Evolutionary conservation across 2,329 filamentous ascomycete genomes (phyloP), one percentile per base, ranked within the genome.

Genomic region (Aphanoascus verrucosus): DNA sequence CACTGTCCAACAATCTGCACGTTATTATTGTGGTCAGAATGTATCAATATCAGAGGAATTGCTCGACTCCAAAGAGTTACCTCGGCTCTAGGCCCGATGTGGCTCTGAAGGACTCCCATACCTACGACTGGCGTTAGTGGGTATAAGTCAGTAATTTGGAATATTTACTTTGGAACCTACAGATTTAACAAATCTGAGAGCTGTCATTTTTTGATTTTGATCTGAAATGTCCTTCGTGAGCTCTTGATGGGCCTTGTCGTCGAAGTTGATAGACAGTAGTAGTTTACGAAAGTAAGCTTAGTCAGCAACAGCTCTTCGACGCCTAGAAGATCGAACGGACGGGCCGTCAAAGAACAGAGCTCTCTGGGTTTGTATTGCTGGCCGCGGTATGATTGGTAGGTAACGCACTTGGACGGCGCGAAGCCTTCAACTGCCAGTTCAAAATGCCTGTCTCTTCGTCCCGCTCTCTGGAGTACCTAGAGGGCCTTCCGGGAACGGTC

Each of bases 51-150:
- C 5, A 43, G 9, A 14, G 40, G 40, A 15, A 31, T 31, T 56
- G 43, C 14, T 17, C 11, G 17, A 35, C 8, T 34, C 8, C 5
- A 42, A 32, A 5, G 34, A n/a, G 35, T 19, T 74, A 94, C 90
- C 86, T 86, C 67, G 88, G 88, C 69, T 96, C 91, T 17, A 97
- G 73, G 5, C 90, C 90, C 4, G 89, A 95, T 59, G 88, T 86
- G 60, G 80, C 79, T 73, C 86, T 81, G 69, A 96, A 96, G 1
- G 87, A 90, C 67, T 86, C 85, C 75, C 88, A 79, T 45, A 94
- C 88, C 88, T 93, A 55, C 11, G 55, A 38, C 47, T 51, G 51
- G 17, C 47, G 51, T 57, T 56, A 56, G 37, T 15, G 37, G 5
- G 19, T 42, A 9, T 9, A 70, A 35, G 68, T n/a, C 60, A 56